These are phyloP conservation scores for Neurospora sp. DNA, from an alignment of 495 filamentous ascomycete genomes.

Conservation along the genomic window DNA sequence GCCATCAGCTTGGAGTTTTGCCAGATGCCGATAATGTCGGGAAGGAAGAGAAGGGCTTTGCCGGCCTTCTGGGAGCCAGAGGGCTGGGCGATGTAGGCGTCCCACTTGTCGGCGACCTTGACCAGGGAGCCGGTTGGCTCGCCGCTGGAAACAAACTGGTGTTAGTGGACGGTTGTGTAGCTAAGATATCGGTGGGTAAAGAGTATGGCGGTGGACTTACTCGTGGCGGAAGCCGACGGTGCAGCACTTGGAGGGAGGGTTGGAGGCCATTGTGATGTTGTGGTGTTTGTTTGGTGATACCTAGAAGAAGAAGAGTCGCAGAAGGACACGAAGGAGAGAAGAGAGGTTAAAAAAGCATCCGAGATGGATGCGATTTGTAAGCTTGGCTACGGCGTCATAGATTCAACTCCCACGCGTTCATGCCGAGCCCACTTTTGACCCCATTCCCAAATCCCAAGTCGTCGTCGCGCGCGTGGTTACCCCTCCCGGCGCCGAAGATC, in stretches of 20 bases:
- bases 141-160: constrained; percentile 8
- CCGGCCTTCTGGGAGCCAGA: constrained; percentile 36
- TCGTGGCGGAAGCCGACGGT: constrained; percentile 24
- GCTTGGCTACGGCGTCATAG: background rate
- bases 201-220: constrained; percentile 9
- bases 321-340: background rate
- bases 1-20: constrained; percentile 70
- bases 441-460: background rate
- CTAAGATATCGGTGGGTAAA: background rate
- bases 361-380: background rate
- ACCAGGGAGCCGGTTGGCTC: constrained; percentile 31
- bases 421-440: background rate
- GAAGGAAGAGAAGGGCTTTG: constrained; percentile 39
- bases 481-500: background rate
- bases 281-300: background rate
- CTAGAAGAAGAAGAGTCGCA: background rate
- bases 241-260: constrained; percentile 25
- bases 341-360: background rate
- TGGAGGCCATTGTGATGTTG: constrained; percentile 22
- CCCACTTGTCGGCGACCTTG: constrained; percentile 33
- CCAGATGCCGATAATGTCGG: constrained; percentile 65
- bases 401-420: background rate
- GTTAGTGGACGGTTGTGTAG: constrained; percentile 1
- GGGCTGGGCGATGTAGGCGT: constrained; percentile 42
- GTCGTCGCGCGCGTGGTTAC: background rate